These are phyloP conservation scores for Rubia yunnanensis DNA, from an alignment of 257 asterid species.

Conservation along the genomic window DNA sequence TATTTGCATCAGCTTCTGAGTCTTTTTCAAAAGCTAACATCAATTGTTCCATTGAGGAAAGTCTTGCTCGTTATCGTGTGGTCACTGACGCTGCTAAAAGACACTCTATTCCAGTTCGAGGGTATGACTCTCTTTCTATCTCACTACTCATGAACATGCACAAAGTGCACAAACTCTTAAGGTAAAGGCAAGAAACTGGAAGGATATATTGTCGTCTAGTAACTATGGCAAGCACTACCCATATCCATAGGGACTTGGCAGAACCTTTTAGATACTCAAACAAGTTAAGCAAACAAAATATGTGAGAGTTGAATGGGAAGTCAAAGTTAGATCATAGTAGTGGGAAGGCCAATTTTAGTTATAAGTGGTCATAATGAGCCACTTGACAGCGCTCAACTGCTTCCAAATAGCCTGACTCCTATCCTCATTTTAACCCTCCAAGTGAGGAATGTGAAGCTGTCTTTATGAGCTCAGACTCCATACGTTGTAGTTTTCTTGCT, in stretches of 20 bases:
- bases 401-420: background rate
- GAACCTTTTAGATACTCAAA: too few relatives aligned
- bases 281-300: background rate
- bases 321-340: background rate
- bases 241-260: background rate
- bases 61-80: constrained; percentile 68
- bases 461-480: background rate
- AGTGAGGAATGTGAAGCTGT: background rate
- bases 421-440: background rate
- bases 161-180: background rate
- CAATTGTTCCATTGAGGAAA: constrained; percentile 86
- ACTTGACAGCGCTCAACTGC: background rate
- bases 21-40: constrained; percentile 85
- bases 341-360: background rate
- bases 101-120: constrained; percentile 80
- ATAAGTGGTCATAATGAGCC: background rate
- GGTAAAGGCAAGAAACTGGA: background rate
- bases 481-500: background rate
- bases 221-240: background rate
- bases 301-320: background rate
- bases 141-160: background rate
- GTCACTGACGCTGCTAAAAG: constrained; percentile 74
- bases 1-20: constrained; percentile 97
- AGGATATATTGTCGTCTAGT: background rate
- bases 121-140: constrained; percentile 36